Evolutionary conservation across 106 monocot species (phyloP), one percentile per base, ranked within the genome.

Genomic region (Dendrobium nobile): DNA sequence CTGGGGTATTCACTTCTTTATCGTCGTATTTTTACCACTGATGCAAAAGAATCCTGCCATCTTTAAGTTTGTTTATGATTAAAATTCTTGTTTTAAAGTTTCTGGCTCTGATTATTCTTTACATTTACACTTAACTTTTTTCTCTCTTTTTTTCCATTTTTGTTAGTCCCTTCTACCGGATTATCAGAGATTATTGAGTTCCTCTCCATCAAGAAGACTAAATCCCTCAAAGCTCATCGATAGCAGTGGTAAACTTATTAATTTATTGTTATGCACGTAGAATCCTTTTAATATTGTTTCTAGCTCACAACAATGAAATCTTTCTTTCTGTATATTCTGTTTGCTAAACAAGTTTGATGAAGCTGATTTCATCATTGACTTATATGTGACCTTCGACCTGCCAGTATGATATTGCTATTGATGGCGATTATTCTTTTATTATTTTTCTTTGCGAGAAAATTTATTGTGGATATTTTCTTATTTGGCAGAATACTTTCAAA

Each of bases 111-210:
- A 70, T 70, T 70, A 37, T 37, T 70, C 33, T 44, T 20, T 41
- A 40, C 43, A 74, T 74, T n/a, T 74, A 20, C 70, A 19, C 43
- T 41, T 7, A 74, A 3, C 74, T 19, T 17, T 74, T 18, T 42
- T 4, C 6, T 27, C 13, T 67, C 33, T 13, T 28, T 44, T 74
- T 74, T 19, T 6, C 44, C 5, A 48, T 86, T 82, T 65, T 85
- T 93, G 42, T 77, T 65, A 97, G 94, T 89, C 97, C 82, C 80
- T 97, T 47, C 89, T 97, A 86, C 94, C 97, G 83, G 97, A 97
- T 88, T 97, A 97, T 79, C 97, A 97, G 82, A 92, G 97, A 83
- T 89, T 97, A 20, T 84, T 97, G 85, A 97, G 97, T 84, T 97
- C 97, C 37, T 59, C 78, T 17, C 97, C 97, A 19, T 91, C 97